Base-by-base conservation (phyloP, 768 basidiomycete genomes). In the Mycena rosella region DNA sequence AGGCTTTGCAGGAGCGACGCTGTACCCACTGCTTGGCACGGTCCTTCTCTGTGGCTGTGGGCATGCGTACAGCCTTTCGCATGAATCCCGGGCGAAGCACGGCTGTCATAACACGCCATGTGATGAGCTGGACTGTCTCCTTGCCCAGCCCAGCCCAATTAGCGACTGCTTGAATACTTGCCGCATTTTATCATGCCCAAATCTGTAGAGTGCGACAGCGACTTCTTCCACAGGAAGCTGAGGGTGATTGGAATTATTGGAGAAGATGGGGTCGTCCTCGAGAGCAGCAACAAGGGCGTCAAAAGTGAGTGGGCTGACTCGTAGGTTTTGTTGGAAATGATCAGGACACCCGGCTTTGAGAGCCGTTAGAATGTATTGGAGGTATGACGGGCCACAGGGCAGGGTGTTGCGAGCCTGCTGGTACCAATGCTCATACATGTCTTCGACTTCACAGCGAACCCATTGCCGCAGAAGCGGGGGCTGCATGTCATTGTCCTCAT, bases 121-220 rank as follows among this genome's bases (percentile, higher is more conserved):
- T 62, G 18, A 40, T 56, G 8, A 74, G 56, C 5, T 64, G 27
- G 14, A 82, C 77, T 7, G 78, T 78, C 0, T 82, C 81, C 42
- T 75, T 74, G 0, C 74, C 74, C 34, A 75, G 20, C 0, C 84
- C 83, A 13, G 82, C 75, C 84, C 82, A 84, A 15, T 74, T 63
- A 1, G 79, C 78, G 10, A 84, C 78, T n/a, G 73, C 52, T 32
- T 75, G 66, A 6, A 79, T 42, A 15, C 72, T 62, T 0, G 78
- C 76, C 20, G 77, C 80, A 79, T 81, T 85, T 27, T 81, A 67
- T 74, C 73, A 60, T 79, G 79, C 3, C 82, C 81, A 72, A 84
- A 82, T 0, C 77, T 72, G 52, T 76, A 83, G 10, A 85, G 79
- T 13, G 77, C 59, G 26, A 85, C 78, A 0, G 81, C 81, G 14